Percentiles rank a stretch among this genome's conserved stretches.
Conservation (phyloP, 2,329 filamentous ascomycete species). For the Ophiostoma fasciatum region DNA sequence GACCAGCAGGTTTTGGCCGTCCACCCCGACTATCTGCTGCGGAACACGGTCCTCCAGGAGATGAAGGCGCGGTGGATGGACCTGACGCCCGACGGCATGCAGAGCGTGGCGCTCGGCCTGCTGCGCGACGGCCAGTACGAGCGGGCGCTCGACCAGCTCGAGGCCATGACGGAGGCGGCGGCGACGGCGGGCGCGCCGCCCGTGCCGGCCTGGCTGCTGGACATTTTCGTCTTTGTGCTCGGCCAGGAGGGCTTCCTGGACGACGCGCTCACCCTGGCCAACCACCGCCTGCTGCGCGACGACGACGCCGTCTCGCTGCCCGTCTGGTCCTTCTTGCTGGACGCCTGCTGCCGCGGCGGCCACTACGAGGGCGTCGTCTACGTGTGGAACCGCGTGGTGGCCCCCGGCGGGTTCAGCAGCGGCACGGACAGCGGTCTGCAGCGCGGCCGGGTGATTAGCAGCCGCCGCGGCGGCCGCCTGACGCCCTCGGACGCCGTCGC, state of each 20-base stretch:
- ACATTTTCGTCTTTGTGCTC: slow-evolving; percentile 61
- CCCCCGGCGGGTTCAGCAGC: too few relatives aligned
- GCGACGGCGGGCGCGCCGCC: slow-evolving; percentile 16
- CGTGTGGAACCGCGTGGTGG: slow-evolving; percentile 47
- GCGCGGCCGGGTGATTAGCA: too few relatives aligned
- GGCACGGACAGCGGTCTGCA: too few relatives aligned
- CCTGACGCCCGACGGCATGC: slow-evolving; percentile 44
- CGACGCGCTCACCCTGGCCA: slow-evolving; percentile 57
- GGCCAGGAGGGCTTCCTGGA: slow-evolving; percentile 60
- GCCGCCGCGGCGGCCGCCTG: slow-evolving; percentile 31
- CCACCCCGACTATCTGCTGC: slow-evolving; percentile 72
- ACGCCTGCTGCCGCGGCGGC: slow-evolving; percentile 49
- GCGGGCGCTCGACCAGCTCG: slow-evolving; percentile 56
- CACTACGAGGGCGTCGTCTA: slow-evolving; percentile 51
- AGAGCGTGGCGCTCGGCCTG: slow-evolving; percentile 56
- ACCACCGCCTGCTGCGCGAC: slow-evolving; percentile 30
- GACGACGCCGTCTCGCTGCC: slow-evolving; percentile 27
- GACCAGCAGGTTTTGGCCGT: slow-evolving; percentile 48
- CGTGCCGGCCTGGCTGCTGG: slow-evolving; percentile 60
- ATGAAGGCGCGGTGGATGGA: slow-evolving; percentile 62
- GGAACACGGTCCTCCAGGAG: slow-evolving; percentile 53
- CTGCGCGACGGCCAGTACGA: slow-evolving; percentile 75
- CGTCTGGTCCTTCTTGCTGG: slow-evolving; percentile 60
- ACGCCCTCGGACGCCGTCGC: slow-evolving; percentile 24
- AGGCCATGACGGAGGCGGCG: slow-evolving; percentile 45